Conservation (phyloP, 2,329 filamentous ascomycete species). For the Pseudogymnoascus sp. region DNA sequence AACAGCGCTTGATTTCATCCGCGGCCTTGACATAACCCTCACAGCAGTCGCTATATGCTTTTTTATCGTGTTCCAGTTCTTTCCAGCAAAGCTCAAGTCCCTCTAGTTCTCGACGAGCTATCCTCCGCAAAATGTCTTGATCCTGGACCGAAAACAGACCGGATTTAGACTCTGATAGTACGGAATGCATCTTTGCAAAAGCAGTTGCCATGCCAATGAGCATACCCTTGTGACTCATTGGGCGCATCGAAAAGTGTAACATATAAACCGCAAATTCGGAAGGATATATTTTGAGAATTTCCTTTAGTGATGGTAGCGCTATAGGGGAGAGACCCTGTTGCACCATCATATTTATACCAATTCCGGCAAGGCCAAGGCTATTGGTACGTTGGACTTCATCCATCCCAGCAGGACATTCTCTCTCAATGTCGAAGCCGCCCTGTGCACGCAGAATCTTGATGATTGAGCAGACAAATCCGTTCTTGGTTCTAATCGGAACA, state of each 20-base stretch:
- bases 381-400: conserved; percentile 30
- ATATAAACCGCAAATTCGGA: conserved; percentile 24
- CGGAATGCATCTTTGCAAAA: conserved; percentile 26
- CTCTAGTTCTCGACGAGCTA: conserved; percentile 16
- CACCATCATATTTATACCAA: conserved; percentile 28
- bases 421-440: conserved; percentile 33
- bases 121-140: conserved; percentile 13
- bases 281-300: conserved; percentile 20
- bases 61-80: conserved; percentile 12
- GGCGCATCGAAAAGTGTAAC: conserved; percentile 22
- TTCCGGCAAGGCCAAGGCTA: conserved; percentile 28
- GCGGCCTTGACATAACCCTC: conserved; percentile 15
- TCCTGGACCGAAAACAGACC: conserved; percentile 14
- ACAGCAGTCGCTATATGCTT: conserved; percentile 15
- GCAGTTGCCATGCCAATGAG: conserved; percentile 31
- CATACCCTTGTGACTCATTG: conserved; percentile 22
- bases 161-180: background rate
- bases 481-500: conserved; percentile 31
- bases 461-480: conserved; percentile 29
- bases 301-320: conserved; percentile 21
- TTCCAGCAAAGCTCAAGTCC: conserved; percentile 16
- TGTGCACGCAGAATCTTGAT: conserved; percentile 35
- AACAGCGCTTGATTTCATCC: conserved; percentile 16
- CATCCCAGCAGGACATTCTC: conserved; percentile 34
- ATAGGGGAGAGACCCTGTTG: conserved; percentile 6